Evolutionary conservation across 2,329 filamentous ascomycete genomes (phyloP).

Genomic region (Tolypocladium sp.): DNA sequence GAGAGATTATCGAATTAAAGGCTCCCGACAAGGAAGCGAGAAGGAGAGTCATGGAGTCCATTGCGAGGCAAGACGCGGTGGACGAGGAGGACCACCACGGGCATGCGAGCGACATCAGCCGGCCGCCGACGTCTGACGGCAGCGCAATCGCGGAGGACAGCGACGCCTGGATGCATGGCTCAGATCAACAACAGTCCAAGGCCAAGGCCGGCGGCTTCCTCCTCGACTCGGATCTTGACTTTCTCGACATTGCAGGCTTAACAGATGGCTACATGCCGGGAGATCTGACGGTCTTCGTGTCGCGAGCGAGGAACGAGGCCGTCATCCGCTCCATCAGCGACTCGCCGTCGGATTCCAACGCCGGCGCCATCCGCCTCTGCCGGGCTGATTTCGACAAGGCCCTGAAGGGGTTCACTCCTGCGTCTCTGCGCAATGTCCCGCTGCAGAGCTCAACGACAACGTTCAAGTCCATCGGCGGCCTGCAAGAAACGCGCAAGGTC

Average conservation of each 20-base stretch:
- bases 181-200: slow-evolving; percentile 35
- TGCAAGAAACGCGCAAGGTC: slow-evolving; percentile 79
- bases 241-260: slow-evolving; percentile 84
- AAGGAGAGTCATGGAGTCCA: slow-evolving; percentile 71
- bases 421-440: slow-evolving; percentile 88
- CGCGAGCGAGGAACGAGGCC: slow-evolving; percentile 82
- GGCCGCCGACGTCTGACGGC: slow-evolving; percentile 48
- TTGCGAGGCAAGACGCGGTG: slow-evolving; percentile 51
- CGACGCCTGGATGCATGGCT: slow-evolving; percentile 69
- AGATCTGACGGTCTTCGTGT: slow-evolving; percentile 77
- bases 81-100: slow-evolving; percentile 26
- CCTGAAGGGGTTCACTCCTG: slow-evolving; percentile 86
- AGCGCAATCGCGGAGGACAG: slow-evolving; percentile 40
- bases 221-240: slow-evolving; percentile 70
- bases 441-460: slow-evolving; percentile 88
- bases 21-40: slow-evolving; percentile 89
- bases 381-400: slow-evolving; percentile 75
- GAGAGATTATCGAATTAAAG: slow-evolving; percentile 82
- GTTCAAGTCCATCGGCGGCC: slow-evolving; percentile 84
- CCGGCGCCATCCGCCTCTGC: slow-evolving; percentile 51
- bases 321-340: slow-evolving; percentile 72
- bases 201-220: slow-evolving; percentile 53
- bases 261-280: slow-evolving; percentile 98
- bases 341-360: slow-evolving; percentile 33
- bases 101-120: slow-evolving; percentile 35